phyloP scores from a whole-genome alignment of 2,329 filamentous ascomycete species.

The Sporothrix curviconia region DNA sequence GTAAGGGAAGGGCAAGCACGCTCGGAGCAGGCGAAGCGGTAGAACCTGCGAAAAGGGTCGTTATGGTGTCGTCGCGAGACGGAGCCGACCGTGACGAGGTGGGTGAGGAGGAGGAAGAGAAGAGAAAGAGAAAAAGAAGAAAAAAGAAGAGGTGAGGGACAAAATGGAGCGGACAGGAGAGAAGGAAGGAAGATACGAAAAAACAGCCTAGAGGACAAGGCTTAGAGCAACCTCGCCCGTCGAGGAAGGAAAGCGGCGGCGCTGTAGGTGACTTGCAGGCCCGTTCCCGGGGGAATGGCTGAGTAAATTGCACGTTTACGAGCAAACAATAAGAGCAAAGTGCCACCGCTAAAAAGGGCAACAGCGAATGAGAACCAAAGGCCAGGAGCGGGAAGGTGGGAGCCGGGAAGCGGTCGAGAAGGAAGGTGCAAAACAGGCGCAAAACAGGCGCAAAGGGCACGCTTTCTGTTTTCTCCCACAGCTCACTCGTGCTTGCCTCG shows the following conservation, averaged over 20 bases:
- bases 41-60: too few relatives aligned
- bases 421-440: slow-evolving; percentile 15
- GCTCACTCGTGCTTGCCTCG: background rate
- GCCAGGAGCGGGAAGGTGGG: slow-evolving; percentile 5
- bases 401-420: background rate
- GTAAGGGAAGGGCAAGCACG: too few relatives aligned
- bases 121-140: background rate
- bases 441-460: slow-evolving; percentile 12
- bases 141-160: background rate
- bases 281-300: slow-evolving; percentile 9
- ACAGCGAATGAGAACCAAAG: background rate
- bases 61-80: background rate
- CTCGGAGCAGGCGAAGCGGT: too few relatives aligned
- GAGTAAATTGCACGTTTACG: slow-evolving; percentile 5
- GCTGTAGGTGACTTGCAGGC: slow-evolving; percentile 6
- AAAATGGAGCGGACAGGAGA: background rate
- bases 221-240: slow-evolving; percentile 5
- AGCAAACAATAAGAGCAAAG: background rate
- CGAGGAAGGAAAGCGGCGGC: background rate
- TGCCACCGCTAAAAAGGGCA: slow-evolving; percentile 1
- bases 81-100: background rate
- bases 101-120: background rate
- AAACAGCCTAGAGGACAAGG: background rate
- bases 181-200: background rate
- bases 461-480: background rate